Evolutionary conservation across 176 grass and related monocot genomes (phyloP).

Genomic region (Phyllostachys edulis): DNA sequence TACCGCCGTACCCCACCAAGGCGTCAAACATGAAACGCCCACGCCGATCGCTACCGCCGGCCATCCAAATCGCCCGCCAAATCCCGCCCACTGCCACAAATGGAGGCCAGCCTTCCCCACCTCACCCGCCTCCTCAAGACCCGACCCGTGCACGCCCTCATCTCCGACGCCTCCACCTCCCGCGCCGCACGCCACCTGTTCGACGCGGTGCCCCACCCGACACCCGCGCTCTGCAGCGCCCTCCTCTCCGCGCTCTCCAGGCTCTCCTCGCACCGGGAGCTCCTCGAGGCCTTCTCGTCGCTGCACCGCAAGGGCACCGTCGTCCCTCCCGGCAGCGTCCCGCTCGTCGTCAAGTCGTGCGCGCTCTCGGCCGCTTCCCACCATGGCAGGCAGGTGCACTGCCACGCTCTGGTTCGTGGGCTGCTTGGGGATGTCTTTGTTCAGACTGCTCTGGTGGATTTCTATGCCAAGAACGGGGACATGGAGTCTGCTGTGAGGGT

Average conservation of each 20-base stretch:
- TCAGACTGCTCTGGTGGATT: constrained; percentile 71
- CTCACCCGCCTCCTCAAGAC: constrained; percentile 50
- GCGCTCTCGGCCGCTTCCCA: constrained; percentile 27
- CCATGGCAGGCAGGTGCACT: constrained; percentile 65
- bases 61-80: neutral
- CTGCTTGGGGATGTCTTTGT: constrained; percentile 48
- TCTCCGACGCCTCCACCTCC: constrained; percentile 37
- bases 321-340: constrained; percentile 43
- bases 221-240: constrained; percentile 39
- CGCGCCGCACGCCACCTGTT: constrained; percentile 58
- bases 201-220: constrained; percentile 57
- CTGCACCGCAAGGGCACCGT: constrained; percentile 35
- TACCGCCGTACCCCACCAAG: neutral
- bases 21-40: constrained; percentile 19
- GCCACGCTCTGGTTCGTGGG: constrained; percentile 54
- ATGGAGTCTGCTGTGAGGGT: constrained; percentile 52
- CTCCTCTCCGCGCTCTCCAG: constrained; percentile 55
- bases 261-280: constrained; percentile 56
- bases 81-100: neutral
- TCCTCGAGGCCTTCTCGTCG: constrained; percentile 45
- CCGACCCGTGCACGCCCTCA: constrained; percentile 38
- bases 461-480: constrained; percentile 76
- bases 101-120: constrained; percentile 46
- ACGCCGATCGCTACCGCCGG: neutral
- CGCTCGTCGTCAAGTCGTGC: constrained; percentile 61